A percentile compares a stretch with the other conserved stretches of the same genome.
phyloP scores from a whole-genome alignment of 78 protist genomes.

The Bigelowiella natans region DNA sequence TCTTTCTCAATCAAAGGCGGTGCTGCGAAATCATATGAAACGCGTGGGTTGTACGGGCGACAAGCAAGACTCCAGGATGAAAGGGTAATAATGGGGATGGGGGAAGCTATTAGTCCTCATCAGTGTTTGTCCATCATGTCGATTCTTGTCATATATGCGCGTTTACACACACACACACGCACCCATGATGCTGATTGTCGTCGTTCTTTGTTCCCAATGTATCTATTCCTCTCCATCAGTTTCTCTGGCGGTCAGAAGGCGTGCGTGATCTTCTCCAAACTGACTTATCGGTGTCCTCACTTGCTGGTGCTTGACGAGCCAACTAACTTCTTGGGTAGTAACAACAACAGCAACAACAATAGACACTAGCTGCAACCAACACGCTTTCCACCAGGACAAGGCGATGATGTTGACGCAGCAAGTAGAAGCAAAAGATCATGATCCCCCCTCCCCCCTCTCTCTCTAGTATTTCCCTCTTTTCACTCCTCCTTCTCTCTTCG shows the following conservation, averaged over 20 bases:
- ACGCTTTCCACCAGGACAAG: no score
- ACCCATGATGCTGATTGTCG: neutral
- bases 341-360: no score
- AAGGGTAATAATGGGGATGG: no score
- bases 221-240: no score
- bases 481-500: no score
- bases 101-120: neutral
- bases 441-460: no score
- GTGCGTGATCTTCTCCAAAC: neutral
- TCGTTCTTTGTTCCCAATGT: no score
- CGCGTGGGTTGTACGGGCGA: neutral
- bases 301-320: neutral
- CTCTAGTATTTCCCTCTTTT: no score
- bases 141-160: neutral
- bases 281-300: neutral
- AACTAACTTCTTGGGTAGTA: neutral
- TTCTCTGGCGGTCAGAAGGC: neutral
- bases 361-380: no score
- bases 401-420: no score
- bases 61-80: neutral
- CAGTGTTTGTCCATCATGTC: neutral
- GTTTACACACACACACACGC: neutral
- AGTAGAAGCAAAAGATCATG: no score
- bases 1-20: neutral
- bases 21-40: neutral